Evolutionary conservation across 2,329 filamentous ascomycete species (phyloP).

Genomic region (Sphaerulina populicola): DNA sequence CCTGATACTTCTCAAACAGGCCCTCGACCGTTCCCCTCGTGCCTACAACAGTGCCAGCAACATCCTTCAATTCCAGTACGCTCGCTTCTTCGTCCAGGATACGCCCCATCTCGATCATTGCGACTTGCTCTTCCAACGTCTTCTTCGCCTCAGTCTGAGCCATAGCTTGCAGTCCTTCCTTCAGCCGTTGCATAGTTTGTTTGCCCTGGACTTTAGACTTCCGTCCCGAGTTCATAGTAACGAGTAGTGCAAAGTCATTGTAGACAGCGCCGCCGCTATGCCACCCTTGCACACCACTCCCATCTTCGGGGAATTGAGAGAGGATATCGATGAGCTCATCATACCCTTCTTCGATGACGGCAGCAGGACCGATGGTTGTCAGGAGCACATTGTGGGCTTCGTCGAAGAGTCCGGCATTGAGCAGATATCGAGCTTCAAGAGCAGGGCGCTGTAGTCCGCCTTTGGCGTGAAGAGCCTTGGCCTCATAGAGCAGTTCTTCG

Average conservation of each 20-base stretch:
- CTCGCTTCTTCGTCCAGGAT: slow-evolving; percentile 60
- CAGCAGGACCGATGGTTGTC: slow-evolving; percentile 68
- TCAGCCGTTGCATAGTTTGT: slow-evolving; percentile 26
- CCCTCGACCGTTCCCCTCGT: slow-evolving; percentile 33
- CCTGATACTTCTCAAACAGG: slow-evolving; percentile 42
- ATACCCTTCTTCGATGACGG: slow-evolving; percentile 77
- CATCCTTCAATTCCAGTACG: slow-evolving; percentile 19
- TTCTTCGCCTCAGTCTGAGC: slow-evolving; percentile 38
- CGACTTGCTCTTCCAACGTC: slow-evolving; percentile 53
- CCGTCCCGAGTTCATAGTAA: slow-evolving; percentile 21
- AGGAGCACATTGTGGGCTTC: slow-evolving; percentile 81
- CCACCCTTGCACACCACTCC: slow-evolving; percentile 53
- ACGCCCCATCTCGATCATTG: slow-evolving; percentile 72
- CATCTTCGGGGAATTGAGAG: slow-evolving; percentile 56
- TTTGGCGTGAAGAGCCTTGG: slow-evolving; percentile 74
- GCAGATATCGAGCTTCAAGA: slow-evolving; percentile 67
- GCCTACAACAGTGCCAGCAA: slow-evolving; percentile 27
- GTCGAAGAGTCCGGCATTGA: slow-evolving; percentile 55
- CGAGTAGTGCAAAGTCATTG: slow-evolving; percentile 18
- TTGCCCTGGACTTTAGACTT: slow-evolving; percentile 30
- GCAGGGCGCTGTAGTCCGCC: slow-evolving; percentile 60
- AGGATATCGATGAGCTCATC: slow-evolving; percentile 60
- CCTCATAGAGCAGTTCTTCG: slow-evolving; percentile 71
- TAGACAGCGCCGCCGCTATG: slow-evolving; percentile 73
- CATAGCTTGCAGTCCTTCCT: slow-evolving; percentile 33